Evolutionary conservation across 2,329 filamentous ascomycete genomes (phyloP).

Genomic region (Trichoderma arundinaceum): DNA sequence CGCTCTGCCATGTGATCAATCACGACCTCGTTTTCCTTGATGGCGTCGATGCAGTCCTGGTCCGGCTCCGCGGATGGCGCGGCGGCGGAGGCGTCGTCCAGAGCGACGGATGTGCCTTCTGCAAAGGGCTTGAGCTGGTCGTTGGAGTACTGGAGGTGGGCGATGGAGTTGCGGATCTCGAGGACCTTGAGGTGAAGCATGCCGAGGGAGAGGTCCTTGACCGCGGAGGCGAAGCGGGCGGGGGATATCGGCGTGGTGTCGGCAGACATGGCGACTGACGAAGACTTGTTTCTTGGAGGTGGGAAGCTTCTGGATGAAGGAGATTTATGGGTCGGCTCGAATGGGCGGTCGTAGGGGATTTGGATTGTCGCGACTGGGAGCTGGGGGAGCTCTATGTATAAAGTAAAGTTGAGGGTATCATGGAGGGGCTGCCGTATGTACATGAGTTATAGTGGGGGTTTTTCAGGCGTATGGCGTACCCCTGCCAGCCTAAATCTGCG

Average conservation of each 20-base stretch:
- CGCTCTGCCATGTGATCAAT: slow-evolving; percentile 71
- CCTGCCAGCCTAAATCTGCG: slow-evolving; percentile 29
- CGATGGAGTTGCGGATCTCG: slow-evolving; percentile 76
- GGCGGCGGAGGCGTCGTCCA: slow-evolving; percentile 31
- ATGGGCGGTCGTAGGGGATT: not conserved
- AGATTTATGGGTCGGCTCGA: not conserved
- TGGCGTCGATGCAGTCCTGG: slow-evolving; percentile 74
- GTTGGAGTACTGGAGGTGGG: slow-evolving; percentile 76
- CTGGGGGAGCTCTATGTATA: not conserved
- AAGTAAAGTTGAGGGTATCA: slow-evolving; percentile 13
- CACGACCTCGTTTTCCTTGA: slow-evolving; percentile 72
- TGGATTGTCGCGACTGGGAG: not conserved
- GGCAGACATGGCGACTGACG: slow-evolving; percentile 60
- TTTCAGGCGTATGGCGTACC: slow-evolving; percentile 2
- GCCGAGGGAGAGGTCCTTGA: slow-evolving; percentile 68
- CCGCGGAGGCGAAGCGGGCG: slow-evolving; percentile 68
- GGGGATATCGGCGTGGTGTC: slow-evolving; percentile 66
- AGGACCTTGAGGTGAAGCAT: slow-evolving; percentile 75
- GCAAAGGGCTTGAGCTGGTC: slow-evolving; percentile 73
- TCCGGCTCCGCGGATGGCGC: slow-evolving; percentile 53
- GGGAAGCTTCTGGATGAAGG: no score
- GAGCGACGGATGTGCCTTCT: slow-evolving; percentile 51
- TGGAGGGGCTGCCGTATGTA: slow-evolving; percentile 24
- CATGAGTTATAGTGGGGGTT: slow-evolving; percentile 8
- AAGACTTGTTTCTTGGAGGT: not conserved